Evolutionary conservation across 371 early-diverging fungal species (phyloP).

Genomic region (Gilbertella persicaria): DNA sequence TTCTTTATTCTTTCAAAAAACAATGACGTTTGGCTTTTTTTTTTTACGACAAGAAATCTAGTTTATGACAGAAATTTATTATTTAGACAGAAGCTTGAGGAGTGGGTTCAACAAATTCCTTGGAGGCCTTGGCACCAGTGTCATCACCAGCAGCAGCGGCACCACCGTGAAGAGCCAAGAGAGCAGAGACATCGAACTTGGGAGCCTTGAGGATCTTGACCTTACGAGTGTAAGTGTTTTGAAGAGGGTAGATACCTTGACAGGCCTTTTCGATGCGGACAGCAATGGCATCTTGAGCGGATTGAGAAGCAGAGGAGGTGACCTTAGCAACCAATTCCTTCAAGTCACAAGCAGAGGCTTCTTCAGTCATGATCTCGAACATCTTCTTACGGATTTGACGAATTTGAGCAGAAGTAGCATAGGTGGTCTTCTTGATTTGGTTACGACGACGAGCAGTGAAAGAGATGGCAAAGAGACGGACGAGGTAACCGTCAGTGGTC

Average conservation of each 20-base stretch:
- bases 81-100: conserved; percentile 76
- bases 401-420: conserved; percentile 97
- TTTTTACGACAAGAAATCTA: neutral
- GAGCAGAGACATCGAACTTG: conserved; percentile 93
- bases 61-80: too few species aligned
- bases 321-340: conserved; percentile 98
- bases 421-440: conserved; percentile 99
- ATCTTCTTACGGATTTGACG: conserved; percentile 99
- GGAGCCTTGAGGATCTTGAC: conserved; percentile 99
- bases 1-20: conserved; percentile 7
- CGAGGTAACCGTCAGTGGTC: conserved; percentile 99
- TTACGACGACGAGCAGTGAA: conserved; percentile 97
- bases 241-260: conserved; percentile 98
- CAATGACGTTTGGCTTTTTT: neutral
- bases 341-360: conserved; percentile 90
- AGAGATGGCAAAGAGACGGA: conserved; percentile 97
- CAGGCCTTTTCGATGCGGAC: conserved; percentile 97
- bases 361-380: conserved; percentile 97
- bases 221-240: conserved; percentile 97
- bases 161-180: conserved; percentile 95
- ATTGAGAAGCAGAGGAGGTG: conserved; percentile 58
- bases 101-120: conserved; percentile 86
- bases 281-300: conserved; percentile 82
- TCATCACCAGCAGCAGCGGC: conserved; percentile 75
- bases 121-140: conserved; percentile 72